phyloP scores from a whole-genome alignment of 208 protist species.

The Dictyostelium gargantuum region DNA sequence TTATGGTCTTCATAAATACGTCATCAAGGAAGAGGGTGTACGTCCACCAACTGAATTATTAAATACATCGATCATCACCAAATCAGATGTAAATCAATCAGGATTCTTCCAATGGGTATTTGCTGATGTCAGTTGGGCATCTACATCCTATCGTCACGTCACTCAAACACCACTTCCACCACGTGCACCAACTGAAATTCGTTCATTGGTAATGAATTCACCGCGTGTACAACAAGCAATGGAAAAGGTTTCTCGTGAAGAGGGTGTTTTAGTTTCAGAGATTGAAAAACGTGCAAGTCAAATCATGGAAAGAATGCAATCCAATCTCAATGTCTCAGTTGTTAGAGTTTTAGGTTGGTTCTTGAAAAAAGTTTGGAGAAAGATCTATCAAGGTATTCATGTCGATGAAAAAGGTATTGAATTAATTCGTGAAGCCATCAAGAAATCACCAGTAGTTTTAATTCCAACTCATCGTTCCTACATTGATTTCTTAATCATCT shows the following conservation, averaged over 20 bases:
- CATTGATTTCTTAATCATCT: conserved; percentile 71
- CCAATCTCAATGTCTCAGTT: conserved; percentile 13
- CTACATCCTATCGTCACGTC: conserved; percentile 28
- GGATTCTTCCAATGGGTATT: conserved; percentile 59
- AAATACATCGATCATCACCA: conserved; percentile 31
- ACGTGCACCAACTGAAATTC: conserved; percentile 50
- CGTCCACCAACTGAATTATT: conserved; percentile 59
- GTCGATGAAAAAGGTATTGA: conserved; percentile 70
- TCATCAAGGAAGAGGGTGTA: conserved; percentile 72
- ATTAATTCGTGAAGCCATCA: conserved; percentile 7
- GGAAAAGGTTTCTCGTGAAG: conserved; percentile 35
- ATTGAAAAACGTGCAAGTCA: conserved; percentile 51
- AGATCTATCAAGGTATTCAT: conserved; percentile 57
- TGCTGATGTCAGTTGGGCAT: conserved; percentile 38
- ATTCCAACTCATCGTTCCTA: conserved; percentile 63
- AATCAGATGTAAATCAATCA: conserved; percentile 16
- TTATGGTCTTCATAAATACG: conserved; percentile 72
- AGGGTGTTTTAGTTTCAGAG: conserved; percentile 8
- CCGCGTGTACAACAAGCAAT: conserved; percentile 61
- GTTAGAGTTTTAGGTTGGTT: conserved; percentile 61
- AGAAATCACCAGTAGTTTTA: conserved; percentile 52
- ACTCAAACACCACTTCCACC: conserved; percentile 58
- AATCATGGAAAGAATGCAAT: conserved; percentile 67
- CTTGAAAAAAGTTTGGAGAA: conserved; percentile 68
- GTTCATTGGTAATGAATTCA: conserved; percentile 55